Evolutionary conservation across 1,284 basidiomycete genomes (phyloP).

Genomic region (Fistulina hepatica): DNA sequence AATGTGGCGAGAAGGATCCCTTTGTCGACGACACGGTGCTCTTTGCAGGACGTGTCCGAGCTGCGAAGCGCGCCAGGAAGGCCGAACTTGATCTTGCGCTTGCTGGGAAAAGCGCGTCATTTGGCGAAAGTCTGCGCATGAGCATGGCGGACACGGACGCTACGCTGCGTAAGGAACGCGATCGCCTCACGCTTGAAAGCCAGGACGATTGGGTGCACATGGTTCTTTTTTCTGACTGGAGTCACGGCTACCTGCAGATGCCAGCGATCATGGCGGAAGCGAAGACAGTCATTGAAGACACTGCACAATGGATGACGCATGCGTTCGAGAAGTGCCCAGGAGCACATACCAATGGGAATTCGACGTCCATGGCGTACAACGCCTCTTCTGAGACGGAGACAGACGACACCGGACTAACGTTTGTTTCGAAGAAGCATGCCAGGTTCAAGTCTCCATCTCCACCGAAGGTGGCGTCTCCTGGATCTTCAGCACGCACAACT

Average conservation of each 20-base stretch:
- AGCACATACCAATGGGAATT: constrained; percentile 8
- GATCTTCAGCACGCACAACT: constrained; percentile 3
- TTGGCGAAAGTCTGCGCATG: constrained; percentile 46
- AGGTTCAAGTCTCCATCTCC: constrained; percentile 12
- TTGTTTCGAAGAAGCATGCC: constrained; percentile 49
- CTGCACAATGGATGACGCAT: constrained; percentile 88
- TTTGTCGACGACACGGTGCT: constrained; percentile 95
- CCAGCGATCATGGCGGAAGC: constrained; percentile 77
- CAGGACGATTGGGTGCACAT: constrained; percentile 96
- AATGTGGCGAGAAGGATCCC: constrained; percentile 93
- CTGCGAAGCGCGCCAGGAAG: constrained; percentile 80
- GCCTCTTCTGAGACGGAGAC: constrained; percentile 45
- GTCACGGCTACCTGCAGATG: constrained; percentile 96
- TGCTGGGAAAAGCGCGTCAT: constrained; percentile 44
- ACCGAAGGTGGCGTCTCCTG: constrained; percentile 8
- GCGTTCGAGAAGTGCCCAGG: constrained; percentile 62
- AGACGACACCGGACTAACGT: constrained; percentile 58
- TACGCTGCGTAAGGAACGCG: constrained; percentile 43
- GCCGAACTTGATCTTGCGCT: constrained; percentile 49
- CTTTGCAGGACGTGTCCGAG: constrained; percentile 85
- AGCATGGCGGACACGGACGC: constrained; percentile 24
- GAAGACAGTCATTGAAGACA: constrained; percentile 69
- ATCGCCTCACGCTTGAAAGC: constrained; percentile 51
- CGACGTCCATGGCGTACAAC: constrained; percentile 17
- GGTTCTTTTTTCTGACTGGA: constrained; percentile 84